Evolutionary conservation across 78 protist genomes (phyloP).

Genomic region (Monosiga brevicollis): DNA sequence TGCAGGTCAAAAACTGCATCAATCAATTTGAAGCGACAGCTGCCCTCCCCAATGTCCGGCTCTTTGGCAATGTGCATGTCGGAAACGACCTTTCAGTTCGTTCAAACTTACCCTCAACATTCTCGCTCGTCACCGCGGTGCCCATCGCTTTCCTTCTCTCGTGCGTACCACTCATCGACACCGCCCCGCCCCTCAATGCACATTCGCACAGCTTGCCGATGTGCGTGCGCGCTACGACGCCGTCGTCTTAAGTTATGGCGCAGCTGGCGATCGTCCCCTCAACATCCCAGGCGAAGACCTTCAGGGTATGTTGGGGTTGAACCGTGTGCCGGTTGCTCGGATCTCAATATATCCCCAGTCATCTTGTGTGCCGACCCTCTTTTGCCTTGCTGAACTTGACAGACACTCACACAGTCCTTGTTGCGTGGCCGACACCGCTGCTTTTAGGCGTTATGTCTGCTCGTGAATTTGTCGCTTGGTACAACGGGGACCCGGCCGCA

Average conservation of each 20-base stretch:
- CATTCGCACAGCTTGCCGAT: constrained; percentile 10
- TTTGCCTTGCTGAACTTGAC: too few relatives aligned
- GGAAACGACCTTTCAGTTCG: background rate
- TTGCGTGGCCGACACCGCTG: too few relatives aligned
- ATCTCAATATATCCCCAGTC: too few relatives aligned
- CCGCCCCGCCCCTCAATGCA: too few relatives aligned
- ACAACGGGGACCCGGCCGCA: constrained; percentile 58
- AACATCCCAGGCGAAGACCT: background rate
- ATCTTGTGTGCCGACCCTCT: too few relatives aligned
- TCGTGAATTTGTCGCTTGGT: constrained; percentile 59
- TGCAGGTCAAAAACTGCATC: background rate
- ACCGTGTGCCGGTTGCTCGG: too few relatives aligned
- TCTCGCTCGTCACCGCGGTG: too few relatives aligned
- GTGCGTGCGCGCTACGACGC: constrained; percentile 24
- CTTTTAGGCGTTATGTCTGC: constrained; percentile 48
- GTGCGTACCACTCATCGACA: too few relatives aligned
- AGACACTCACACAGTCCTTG: too few relatives aligned
- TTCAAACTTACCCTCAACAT: too few relatives aligned
- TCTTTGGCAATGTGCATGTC: background rate
- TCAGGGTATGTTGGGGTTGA: too few relatives aligned
- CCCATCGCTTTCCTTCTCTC: too few relatives aligned
- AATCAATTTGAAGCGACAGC: background rate
- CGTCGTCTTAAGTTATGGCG: constrained; percentile 58
- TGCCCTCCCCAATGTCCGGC: background rate
- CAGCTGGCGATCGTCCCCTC: constrained; percentile 18